Evolutionary conservation across 108 stramenopile genomes (phyloP), one percentile per base, ranked within the genome.

Genomic region (Nitzschia sp.): DNA sequence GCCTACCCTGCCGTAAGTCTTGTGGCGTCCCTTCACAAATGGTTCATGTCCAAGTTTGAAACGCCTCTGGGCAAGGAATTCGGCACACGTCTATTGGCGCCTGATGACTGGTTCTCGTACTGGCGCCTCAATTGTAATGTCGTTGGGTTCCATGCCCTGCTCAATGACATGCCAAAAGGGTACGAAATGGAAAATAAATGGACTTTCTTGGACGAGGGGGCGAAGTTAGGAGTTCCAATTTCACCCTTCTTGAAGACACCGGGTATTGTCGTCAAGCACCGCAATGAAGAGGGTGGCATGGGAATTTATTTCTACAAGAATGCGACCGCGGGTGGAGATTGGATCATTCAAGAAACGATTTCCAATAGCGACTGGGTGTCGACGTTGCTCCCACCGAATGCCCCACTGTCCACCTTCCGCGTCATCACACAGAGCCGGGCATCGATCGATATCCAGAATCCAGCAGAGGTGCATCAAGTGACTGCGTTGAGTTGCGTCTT

Each of bases 161-260:
- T 96, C 53, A 97, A 92, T 38, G 64, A 85, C 46, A 81, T 80
- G 46, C 88, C 88, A 0, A 38, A 45, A 3, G 93, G 88, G 19
- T 97, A 97, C 63, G 75, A 89, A 19, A 91, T 94, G 90, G 97
- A 98, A 79, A 96, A 98, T 72, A 98, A 99, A 73, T 97, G 97
- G 96, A 96, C 95, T 33, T 99, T 98, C 70, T 72, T 99, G 13
- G 76, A 82, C 26, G 80, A 89, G 57, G 97, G 96, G 17, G 53
- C 75, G 5, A 77, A 79, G 58, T 68, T 69, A 2, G 92, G 87
- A 3, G 94, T 99, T 36, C 97, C 97, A 13, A 81, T 99, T 8
- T 91, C 92, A 16, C 98, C 98, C 0, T 95, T 75, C 64, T 69
- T 97, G 54, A 70, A 80, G n/a, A 60, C 75, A 9, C 90, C 94